Evolutionary conservation across 2,329 filamentous ascomycete genomes (phyloP), one percentile per base, ranked within the genome.

Genomic region (Aureobasidium subglaciale): DNA sequence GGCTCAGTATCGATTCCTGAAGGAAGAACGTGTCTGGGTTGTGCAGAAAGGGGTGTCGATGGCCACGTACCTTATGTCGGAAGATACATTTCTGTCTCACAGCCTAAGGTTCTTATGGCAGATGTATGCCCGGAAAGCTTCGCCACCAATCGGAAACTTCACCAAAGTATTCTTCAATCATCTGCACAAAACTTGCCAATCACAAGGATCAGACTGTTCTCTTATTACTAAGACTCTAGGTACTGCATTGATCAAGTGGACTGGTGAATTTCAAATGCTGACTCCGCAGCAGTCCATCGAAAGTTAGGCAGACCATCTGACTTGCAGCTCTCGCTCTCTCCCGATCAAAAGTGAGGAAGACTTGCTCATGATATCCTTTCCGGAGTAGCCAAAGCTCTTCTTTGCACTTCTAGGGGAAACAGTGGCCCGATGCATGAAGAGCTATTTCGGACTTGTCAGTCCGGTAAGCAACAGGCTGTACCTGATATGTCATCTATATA

Each of bases 231-330:
- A 22, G 29, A 5, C 5, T 24, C n/a, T 37, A 38, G 3, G 24
- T 27, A 18, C 10, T 20, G 22, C n/a, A 15, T n/a, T 38, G 22
- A 22, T 29, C 46, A 50, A 50, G 32, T 27, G n/a, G 29, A n/a
- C 20, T 2, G 11, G 6, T 30, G 11, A 10, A 25, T 13, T 5
- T 13, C 16, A 46, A 18, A 38, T 41, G 48, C 48, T 53, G 24
- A 53, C 48, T 41, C 32, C 16, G 27, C 48, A 53, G 37, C 37
- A 41, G 48, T 40, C 48, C 32, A 53, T 41, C 41, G 48, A n/a
- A 41, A 50, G 40, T 20, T 5, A 48, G 37, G 35, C 48, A 53
- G 48, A 53, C 37, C 16, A 34, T 41, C 48, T 53, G 27, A 45
- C 52, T 27, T 35, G 41, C 52, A 55, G 38, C 38, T 37, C 22